Evolutionary conservation across 129 eudicot genomes (phyloP).

Genomic region (Artemisia annua): DNA sequence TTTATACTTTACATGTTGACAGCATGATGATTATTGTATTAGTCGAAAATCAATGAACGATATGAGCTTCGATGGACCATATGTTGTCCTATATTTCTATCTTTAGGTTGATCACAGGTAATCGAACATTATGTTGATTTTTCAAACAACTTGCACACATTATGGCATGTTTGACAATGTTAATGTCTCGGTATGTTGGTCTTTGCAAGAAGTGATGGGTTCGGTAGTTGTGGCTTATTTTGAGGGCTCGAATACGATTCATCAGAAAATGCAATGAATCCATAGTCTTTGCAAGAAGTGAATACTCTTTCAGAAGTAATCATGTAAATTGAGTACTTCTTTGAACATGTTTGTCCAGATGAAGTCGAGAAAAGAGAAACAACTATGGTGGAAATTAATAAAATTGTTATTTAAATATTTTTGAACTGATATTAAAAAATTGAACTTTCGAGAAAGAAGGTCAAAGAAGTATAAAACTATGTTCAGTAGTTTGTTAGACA

Average conservation of each 20-base stretch:
- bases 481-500: no score
- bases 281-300: neutral
- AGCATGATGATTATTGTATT: constrained; percentile 8
- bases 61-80: neutral
- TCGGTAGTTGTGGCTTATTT: constrained; percentile 9
- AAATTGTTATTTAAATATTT: no score
- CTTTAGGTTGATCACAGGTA: no score
- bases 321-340: neutral
- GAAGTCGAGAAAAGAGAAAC: neutral
- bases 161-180: neutral
- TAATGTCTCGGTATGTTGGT: no score
- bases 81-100: neutral
- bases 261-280: constrained; percentile 46
- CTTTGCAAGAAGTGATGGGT: constrained; percentile 7
- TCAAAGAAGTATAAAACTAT: no score
- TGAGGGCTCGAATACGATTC: constrained; percentile 38
- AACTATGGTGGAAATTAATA: neutral
- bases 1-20: constrained; percentile 8
- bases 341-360: neutral
- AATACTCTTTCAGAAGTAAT: constrained; percentile 3
- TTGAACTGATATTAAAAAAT: no score
- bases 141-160: constrained; percentile 55
- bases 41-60: neutral
- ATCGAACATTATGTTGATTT: neutral
- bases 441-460: no score